Evolutionary conservation across 768 basidiomycete genomes (phyloP).

Genomic region (Termitomyces bulborhizus): DNA sequence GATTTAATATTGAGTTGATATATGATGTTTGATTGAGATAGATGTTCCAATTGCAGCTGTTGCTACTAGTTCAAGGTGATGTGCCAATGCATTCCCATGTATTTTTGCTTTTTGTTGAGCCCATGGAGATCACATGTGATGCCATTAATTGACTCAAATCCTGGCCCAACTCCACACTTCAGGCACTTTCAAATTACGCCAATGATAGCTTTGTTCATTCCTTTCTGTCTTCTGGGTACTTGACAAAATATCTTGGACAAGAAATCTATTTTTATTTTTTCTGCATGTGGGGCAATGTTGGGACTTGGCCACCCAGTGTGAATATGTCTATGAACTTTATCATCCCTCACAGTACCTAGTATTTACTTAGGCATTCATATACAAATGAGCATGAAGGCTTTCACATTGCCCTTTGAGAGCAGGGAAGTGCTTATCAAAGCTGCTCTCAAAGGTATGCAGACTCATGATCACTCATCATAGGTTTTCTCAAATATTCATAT

Average conservation of each 20-base stretch:
- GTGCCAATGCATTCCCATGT: background rate
- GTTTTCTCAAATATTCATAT: background rate
- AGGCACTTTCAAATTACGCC: background rate
- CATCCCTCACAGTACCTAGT: background rate
- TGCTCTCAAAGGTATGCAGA: constrained; percentile 48
- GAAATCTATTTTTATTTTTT: background rate
- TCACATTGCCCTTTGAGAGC: constrained; percentile 34
- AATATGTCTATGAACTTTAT: background rate
- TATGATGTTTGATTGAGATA: no score
- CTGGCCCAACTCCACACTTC: background rate
- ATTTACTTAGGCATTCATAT: background rate
- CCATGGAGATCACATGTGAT: constrained; percentile 28
- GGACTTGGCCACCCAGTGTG: background rate
- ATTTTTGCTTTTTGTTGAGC: constrained; percentile 35
- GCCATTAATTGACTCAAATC: background rate
- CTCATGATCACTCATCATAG: background rate
- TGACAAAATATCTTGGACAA: background rate
- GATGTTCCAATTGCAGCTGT: no score
- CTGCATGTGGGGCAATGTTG: background rate
- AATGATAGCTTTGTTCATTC: background rate
- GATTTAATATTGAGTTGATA: no score
- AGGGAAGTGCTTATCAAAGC: constrained; percentile 45
- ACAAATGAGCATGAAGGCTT: constrained; percentile 18
- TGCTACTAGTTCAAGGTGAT: constrained; percentile 15
- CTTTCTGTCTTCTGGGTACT: no score